Evolutionary conservation across 495 filamentous ascomycete species (phyloP), one percentile per base, ranked within the genome.

Genomic region (Acidiella bohemica): DNA sequence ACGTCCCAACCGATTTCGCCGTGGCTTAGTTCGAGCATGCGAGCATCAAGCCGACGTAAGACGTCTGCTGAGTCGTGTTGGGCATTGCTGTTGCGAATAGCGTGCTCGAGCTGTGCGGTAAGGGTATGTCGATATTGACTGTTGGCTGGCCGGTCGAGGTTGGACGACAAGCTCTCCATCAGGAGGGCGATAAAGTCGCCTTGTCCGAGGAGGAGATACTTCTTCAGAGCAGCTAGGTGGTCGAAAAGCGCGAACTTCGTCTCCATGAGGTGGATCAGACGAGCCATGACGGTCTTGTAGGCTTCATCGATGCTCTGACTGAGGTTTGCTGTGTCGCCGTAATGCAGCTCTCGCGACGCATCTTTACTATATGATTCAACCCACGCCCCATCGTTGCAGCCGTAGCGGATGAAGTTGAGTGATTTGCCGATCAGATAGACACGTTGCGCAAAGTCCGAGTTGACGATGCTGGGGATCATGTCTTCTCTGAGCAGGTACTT

Each of bases 1-100:
- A 90, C 93, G 58, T 99, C 92, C 92, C 92, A 99, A 44, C 92
- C 92, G 35, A 93, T 95, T 51, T 99, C 90, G 39, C 92, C 92
- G 56, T 93, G 86, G 36, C 79, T 84, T 34, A 94, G 72, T 58
- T 95, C 86, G 26, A 95, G 72, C 84, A 96, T 93, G 32, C 92
- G 82, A 11, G 90, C 86, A 61, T 99, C 92, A 7, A 99, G 72
- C 13, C 92, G 76, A 23, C 83, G 78, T 25, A 96, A 70, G 22
- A 96, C 85, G 54, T 99, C 92, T n/a, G 80, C 75, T 7, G 78
- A 75, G 60, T 99, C 92, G 55, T 83, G 92, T 56, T 96, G 92
- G 13, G 92, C 92, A 62, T 96, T 99, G 24, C 87, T 95, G 39
- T 84, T 84, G 42, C 88, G 81, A 53, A 96, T 93, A 14, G 92